phyloP scores from a whole-genome alignment of 352 stramenopile species.

The Phytophthora syringae region DNA sequence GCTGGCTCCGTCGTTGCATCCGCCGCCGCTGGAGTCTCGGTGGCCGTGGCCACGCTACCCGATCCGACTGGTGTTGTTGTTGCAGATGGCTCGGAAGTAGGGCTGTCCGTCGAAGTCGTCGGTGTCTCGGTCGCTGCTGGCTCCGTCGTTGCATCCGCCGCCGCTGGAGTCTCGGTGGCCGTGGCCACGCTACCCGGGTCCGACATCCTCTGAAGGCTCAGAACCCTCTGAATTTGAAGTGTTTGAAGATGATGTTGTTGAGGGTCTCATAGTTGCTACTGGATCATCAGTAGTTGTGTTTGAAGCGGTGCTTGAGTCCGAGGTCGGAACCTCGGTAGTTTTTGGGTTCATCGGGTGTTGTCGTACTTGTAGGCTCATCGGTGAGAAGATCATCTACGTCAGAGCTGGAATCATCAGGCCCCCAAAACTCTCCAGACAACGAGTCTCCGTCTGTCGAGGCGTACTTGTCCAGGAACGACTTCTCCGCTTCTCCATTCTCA shows the following conservation, averaged over 20 bases:
- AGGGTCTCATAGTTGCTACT: background rate
- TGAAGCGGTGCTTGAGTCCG: background rate
- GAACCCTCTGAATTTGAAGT: background rate
- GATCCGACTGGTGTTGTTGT: no score
- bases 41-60: no score
- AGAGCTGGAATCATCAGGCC: background rate
- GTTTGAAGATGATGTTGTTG: background rate
- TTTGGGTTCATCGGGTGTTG: no score
- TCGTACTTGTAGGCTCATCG: no score
- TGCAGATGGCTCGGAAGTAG: no score
- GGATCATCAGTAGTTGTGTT: background rate
- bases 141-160: no score
- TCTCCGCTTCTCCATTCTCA: slow-evolving; percentile 1
- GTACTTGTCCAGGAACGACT: slow-evolving; percentile 10
- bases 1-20: no score
- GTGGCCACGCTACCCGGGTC: no score
- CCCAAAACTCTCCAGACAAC: background rate
- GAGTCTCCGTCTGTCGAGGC: slow-evolving; percentile 2
- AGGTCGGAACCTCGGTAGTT: background rate
- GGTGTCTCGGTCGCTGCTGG: no score
- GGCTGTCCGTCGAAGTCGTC: no score
- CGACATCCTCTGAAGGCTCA: background rate
- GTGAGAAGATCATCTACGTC: slow-evolving; percentile 5
- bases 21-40: no score
- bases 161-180: no score